These are phyloP conservation scores for Apiosordaria backusii DNA, from an alignment of 495 filamentous ascomycete genomes.

Conservation along the genomic window DNA sequence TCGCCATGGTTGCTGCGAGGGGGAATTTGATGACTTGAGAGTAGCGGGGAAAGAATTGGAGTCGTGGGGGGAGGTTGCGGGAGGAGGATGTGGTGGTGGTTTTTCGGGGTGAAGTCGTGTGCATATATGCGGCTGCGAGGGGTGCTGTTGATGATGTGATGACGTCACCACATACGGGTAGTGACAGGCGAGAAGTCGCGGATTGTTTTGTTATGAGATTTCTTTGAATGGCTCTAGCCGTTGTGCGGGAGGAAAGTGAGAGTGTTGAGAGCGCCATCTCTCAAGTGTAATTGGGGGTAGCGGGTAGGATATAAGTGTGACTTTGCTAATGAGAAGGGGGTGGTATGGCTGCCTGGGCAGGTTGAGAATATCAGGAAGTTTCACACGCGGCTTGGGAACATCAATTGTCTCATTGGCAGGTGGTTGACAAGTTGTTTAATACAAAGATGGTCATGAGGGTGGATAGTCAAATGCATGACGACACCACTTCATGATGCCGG, in stretches of 20 bases:
- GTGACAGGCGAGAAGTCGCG: background rate
- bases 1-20: conserved; percentile 7
- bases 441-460: background rate
- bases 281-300: background rate
- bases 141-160: background rate
- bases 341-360: background rate
- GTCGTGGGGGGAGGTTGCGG: background rate
- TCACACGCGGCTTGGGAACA: background rate
- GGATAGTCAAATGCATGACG: background rate
- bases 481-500: background rate
- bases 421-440: background rate
- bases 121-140: background rate
- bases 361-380: background rate
- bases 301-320: background rate
- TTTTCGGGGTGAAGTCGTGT: background rate
- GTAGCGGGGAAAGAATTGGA: background rate
- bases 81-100: background rate
- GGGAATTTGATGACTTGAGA: background rate
- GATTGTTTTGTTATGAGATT: background rate
- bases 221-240: background rate
- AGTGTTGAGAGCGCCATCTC: background rate
- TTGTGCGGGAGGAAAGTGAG: background rate
- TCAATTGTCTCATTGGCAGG: background rate
- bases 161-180: background rate
- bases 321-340: background rate